A percentile compares a stretch with the other conserved stretches of the same genome.
Conservation (phyloP, 208 protist genomes). For the Strigomonas galati region DNA sequence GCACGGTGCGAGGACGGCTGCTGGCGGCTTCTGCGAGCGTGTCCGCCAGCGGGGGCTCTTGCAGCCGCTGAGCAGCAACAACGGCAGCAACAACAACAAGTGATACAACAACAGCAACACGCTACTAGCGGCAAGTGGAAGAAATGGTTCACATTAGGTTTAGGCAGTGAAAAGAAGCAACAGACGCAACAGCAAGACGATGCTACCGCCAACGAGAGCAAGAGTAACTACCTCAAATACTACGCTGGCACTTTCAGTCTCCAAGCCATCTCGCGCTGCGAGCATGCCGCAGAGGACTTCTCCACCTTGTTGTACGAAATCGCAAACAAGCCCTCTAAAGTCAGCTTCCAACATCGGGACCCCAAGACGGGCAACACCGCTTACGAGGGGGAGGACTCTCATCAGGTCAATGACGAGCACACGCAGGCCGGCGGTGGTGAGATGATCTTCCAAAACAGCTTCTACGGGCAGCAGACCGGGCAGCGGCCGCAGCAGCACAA, state of each 20-base stretch:
- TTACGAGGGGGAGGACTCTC: conserved; percentile 1
- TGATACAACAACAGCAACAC: not conserved
- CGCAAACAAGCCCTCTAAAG: conserved; percentile 57
- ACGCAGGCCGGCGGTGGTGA: not conserved
- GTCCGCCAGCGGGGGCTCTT: too few relatives aligned
- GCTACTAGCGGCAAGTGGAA: conserved; percentile 16
- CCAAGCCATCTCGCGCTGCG: conserved; percentile 44
- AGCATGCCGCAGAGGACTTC: conserved; percentile 39
- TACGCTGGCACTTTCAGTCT: conserved; percentile 25
- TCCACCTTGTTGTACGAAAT: conserved; percentile 37
- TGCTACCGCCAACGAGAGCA: conserved; percentile 7
- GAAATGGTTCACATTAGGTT: not conserved
- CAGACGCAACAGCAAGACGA: conserved; percentile 13
- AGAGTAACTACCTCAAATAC: not conserved
- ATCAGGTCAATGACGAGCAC: too few relatives aligned
- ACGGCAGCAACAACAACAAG: too few relatives aligned
- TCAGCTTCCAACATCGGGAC: conserved; percentile 22
- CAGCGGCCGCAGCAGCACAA: not conserved
- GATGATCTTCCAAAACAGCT: too few relatives aligned
- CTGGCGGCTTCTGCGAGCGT: conserved; percentile 25
- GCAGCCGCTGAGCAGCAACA: too few relatives aligned
- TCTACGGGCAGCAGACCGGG: too few relatives aligned
- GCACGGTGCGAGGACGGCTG: conserved; percentile 29
- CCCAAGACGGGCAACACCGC: conserved; percentile 7
- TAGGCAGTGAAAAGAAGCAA: not conserved